Conservation (phyloP, 2,329 filamentous ascomycete genomes). For the Fusarium veterinarium region DNA sequence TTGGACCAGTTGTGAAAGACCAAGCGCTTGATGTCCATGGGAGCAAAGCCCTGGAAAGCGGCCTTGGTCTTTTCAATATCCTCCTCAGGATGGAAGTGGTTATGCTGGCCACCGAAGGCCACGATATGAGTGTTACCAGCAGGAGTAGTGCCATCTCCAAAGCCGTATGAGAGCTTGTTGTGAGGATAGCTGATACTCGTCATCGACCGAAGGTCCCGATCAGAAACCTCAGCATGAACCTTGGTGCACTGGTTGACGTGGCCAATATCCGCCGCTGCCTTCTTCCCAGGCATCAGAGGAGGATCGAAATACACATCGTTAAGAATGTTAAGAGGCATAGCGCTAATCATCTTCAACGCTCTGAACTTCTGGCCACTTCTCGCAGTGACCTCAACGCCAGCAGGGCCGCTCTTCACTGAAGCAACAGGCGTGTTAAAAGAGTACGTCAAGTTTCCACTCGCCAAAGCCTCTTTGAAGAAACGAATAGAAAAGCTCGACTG, state of each 20-base stretch:
- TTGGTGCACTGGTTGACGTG: constrained; percentile 61
- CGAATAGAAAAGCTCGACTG: constrained; percentile 58
- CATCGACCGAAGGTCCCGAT: constrained; percentile 56
- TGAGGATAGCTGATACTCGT: constrained; percentile 56
- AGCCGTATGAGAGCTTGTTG: constrained; percentile 56
- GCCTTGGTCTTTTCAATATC: constrained; percentile 49
- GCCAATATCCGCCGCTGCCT: constrained; percentile 51
- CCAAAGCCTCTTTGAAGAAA: constrained; percentile 58
- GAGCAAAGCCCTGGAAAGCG: constrained; percentile 50
- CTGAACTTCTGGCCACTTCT: constrained; percentile 46
- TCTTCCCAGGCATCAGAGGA: constrained; percentile 50
- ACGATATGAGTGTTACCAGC: constrained; percentile 61
- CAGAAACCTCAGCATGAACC: constrained; percentile 57
- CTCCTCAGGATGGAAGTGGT: constrained; percentile 58
- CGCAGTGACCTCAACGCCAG: constrained; percentile 49
- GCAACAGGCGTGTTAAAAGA: constrained; percentile 54
- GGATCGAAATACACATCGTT: constrained; percentile 55
- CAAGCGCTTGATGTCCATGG: constrained; percentile 46
- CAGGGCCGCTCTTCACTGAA: constrained; percentile 45
- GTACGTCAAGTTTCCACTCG: constrained; percentile 54
- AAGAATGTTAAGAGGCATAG: constrained; percentile 59
- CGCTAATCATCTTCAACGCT: constrained; percentile 52
- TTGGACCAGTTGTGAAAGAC: constrained; percentile 62
- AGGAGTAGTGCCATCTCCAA: constrained; percentile 58
- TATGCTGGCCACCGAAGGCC: constrained; percentile 55